Evolutionary conservation across 768 basidiomycete genomes (phyloP), one percentile per base, ranked within the genome.

Genomic region (Hericium alpestre): DNA sequence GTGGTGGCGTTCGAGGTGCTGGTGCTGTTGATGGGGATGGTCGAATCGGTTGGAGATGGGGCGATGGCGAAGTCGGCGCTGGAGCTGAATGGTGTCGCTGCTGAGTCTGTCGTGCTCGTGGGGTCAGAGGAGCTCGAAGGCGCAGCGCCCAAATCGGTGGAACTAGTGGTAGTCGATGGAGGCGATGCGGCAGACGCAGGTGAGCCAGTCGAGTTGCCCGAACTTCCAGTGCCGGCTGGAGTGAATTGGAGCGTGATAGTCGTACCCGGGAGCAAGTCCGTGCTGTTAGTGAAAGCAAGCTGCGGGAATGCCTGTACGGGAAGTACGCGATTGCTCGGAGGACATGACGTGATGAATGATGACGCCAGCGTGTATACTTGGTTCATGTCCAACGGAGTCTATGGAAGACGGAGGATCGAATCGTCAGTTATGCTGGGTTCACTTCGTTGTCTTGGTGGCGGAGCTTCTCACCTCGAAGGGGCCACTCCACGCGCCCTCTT

Each of bases 401-500:
- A 38, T 27, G 46, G 22, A 37, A 27, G 38, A n/a, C 23, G 43
- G 18, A 23, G 59, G 54, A 25, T 56, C 7, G 64, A 56, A 46
- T 66, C 49, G 69, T 65, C 15, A 66, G 70, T 67, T 65, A 70
- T 57, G 69, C 66, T 57, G 65, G 59, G 59, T 46, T 43, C 15
- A 12, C n/a, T n/a, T 4, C 43, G 8, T n/a, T 8, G 64, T 68
- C 58, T 67, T 57, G 58, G 23, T 57, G 58, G 23, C 18, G 50
- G 39, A 48, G 58, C 58, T n/a, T 58, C 63, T 18, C 57, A 62
- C 61, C 15, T 85, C 83, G 64, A 83, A 81, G 9, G 82, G 71
- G 3, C 77, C 75, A 51, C 76, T 79, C 83, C 83, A 86, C 1
- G 79, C 73, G 38, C 76, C 72, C n/a, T 67, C 67, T 52, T 77